Percentiles rank a stretch among this genome's conserved stretches.
Evolutionary conservation across 129 eudicot species (phyloP).

Genomic region (Solidago caesia): DNA sequence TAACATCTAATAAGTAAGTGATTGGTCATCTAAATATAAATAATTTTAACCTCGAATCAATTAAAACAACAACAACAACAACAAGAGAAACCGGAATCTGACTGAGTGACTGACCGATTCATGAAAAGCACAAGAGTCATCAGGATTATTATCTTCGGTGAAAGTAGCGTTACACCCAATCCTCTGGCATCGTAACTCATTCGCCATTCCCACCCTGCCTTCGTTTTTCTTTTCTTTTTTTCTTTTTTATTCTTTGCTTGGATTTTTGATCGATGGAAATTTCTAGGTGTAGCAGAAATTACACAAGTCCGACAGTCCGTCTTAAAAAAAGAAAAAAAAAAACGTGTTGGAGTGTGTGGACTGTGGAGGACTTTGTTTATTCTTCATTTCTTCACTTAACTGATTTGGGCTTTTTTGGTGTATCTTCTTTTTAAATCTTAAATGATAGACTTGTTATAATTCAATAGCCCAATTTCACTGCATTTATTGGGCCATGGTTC

Average conservation of each 20-base stretch:
- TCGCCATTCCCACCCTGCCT: constrained; percentile 38
- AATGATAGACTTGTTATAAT: background rate
- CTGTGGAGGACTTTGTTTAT: background rate
- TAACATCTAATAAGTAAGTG: too few species aligned
- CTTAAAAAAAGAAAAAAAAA: background rate
- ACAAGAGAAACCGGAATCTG: too few species aligned
- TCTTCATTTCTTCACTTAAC: background rate
- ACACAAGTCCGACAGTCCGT: background rate
- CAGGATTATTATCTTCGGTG: constrained; percentile 77
- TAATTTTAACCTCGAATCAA: too few species aligned
- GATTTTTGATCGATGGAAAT: constrained; percentile 26
- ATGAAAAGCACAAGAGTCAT: constrained; percentile 80
- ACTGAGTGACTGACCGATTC: constrained; percentile 46
- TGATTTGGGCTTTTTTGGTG: background rate
- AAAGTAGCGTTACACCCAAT: constrained; percentile 89
- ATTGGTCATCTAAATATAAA: too few species aligned
- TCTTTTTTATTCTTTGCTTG: background rate
- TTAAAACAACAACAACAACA: too few species aligned
- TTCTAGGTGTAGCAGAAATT: constrained; percentile 15
- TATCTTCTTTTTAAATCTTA: too few species aligned
- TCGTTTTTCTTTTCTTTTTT: background rate
- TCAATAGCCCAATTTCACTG: background rate
- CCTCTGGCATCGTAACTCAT: constrained; percentile 74
- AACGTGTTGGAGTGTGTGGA: background rate
- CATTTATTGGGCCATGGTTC: background rate